Conservation (phyloP, 2,329 filamentous ascomycete genomes). For the Elsinoe batatas region DNA sequence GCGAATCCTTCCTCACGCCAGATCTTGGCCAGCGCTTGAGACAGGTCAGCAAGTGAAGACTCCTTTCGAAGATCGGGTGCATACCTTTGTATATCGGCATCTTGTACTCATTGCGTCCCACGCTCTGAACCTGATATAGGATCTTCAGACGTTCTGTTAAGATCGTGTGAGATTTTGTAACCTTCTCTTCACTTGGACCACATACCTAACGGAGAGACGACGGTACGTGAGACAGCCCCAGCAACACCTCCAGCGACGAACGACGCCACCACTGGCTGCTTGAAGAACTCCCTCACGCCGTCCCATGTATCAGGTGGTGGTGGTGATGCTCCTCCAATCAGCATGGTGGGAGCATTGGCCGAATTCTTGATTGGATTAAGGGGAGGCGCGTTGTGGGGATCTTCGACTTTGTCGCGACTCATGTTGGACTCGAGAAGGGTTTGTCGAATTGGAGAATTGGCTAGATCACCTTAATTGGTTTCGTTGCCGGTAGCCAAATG, state of each 20-base stretch:
- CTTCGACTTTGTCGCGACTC: constrained; percentile 6
- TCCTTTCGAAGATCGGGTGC: not conserved
- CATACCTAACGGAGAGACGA: constrained; percentile 69
- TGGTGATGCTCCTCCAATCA: not conserved
- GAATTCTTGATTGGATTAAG: constrained; percentile 7
- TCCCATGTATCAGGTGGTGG: constrained; percentile 14
- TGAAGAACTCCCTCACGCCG: constrained; percentile 37
- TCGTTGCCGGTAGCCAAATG: constrained; percentile 11
- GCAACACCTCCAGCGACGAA: constrained; percentile 92
- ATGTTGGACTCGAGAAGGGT: not conserved
- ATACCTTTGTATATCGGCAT: constrained; percentile 65
- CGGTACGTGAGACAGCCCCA: constrained; percentile 92
- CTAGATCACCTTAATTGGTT: constrained; percentile 12
- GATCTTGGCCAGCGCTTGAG: constrained; percentile 72
- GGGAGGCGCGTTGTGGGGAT: constrained; percentile 7
- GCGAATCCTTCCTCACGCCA: constrained; percentile 94
- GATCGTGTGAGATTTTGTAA: constrained; percentile 4
- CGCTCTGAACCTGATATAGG: constrained; percentile 91
- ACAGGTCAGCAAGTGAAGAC: not conserved
- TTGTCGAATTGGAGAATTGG: not conserved
- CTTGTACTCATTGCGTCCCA: constrained; percentile 84
- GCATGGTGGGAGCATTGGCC: constrained; percentile 12
- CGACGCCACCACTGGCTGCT: constrained; percentile 78
- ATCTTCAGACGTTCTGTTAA: constrained; percentile 77
- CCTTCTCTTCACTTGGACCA: not conserved